Evolutionary conservation across 768 basidiomycete species (phyloP).

Genomic region (Hortiboletus flavorubellus): DNA sequence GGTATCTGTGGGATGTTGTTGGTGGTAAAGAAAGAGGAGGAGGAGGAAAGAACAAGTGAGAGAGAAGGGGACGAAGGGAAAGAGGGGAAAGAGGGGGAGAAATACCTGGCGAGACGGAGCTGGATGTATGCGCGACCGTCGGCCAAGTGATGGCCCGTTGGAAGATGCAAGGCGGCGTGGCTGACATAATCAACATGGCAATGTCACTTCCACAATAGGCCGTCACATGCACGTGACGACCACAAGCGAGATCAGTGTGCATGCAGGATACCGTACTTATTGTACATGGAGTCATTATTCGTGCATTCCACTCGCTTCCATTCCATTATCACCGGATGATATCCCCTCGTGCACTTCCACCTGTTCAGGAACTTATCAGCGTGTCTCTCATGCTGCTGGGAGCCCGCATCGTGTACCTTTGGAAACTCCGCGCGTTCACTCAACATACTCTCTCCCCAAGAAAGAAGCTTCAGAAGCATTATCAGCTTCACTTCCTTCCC

Average conservation of each 20-base stretch:
- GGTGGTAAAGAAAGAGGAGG: neutral
- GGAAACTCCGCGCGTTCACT: slow-evolving; percentile 79
- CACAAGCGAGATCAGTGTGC: neutral
- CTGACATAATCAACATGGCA: slow-evolving; percentile 31
- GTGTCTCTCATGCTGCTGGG: slow-evolving; percentile 21
- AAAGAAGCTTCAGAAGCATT: slow-evolving; percentile 74
- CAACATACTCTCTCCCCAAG: slow-evolving; percentile 84
- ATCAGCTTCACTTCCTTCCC: slow-evolving; percentile 90
- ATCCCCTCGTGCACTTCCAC: slow-evolving; percentile 30
- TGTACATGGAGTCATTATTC: slow-evolving; percentile 12
- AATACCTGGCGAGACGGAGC: slow-evolving; percentile 19
- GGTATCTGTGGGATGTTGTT: neutral
- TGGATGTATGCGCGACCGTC: slow-evolving; percentile 28
- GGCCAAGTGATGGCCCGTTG: slow-evolving; percentile 28
- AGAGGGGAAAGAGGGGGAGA: neutral
- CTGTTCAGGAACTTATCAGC: slow-evolving; percentile 24
- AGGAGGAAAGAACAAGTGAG: neutral
- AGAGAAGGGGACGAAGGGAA: neutral
- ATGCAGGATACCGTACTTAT: neutral
- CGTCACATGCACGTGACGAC: slow-evolving; percentile 12
- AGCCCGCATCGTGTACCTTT: slow-evolving; percentile 44
- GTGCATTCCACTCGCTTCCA: slow-evolving; percentile 22
- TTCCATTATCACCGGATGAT: slow-evolving; percentile 8
- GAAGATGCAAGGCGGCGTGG: slow-evolving; percentile 19
- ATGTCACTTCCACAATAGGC: slow-evolving; percentile 13